Conservation (phyloP, 164 flowering plant species). For the Vitis rotundifolia region DNA sequence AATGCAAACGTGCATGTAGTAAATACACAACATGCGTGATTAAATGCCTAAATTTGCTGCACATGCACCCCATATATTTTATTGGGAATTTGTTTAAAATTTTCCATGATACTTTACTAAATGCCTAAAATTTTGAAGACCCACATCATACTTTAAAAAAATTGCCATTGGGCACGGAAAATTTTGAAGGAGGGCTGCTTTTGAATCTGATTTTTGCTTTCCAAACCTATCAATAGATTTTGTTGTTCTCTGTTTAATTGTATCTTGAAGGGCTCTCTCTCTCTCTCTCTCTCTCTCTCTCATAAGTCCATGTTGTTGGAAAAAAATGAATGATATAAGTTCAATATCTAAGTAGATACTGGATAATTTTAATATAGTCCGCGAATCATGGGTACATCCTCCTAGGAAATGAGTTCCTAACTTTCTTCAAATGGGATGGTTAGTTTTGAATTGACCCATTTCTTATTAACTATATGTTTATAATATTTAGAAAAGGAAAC, state of each 20-base stretch:
- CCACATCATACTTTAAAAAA: not conserved
- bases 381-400: not conserved
- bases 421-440: not conserved
- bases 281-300: too few relatives aligned
- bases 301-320: too few relatives aligned
- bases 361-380: not conserved
- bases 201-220: not conserved
- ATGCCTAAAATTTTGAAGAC: conserved; percentile 4
- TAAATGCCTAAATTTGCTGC: conserved; percentile 25
- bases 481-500: not conserved
- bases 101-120: too few relatives aligned
- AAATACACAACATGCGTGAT: conserved; percentile 29
- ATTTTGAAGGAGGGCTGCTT: not conserved
- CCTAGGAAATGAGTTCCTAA: not conserved
- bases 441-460: not conserved
- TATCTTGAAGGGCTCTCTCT: too few relatives aligned
- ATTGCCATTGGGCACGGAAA: conserved; percentile 11
- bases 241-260: not conserved
- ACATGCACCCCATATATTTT: conserved; percentile 25
- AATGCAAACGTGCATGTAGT: conserved; percentile 44
- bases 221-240: not conserved
- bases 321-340: too few relatives aligned
- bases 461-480: not conserved
- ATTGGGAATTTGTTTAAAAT: not conserved
- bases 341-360: too few relatives aligned